Evolutionary conservation across 2,329 filamentous ascomycete species (phyloP), one percentile per base, ranked within the genome.

Genomic region (Exophiala oligosperma): DNA sequence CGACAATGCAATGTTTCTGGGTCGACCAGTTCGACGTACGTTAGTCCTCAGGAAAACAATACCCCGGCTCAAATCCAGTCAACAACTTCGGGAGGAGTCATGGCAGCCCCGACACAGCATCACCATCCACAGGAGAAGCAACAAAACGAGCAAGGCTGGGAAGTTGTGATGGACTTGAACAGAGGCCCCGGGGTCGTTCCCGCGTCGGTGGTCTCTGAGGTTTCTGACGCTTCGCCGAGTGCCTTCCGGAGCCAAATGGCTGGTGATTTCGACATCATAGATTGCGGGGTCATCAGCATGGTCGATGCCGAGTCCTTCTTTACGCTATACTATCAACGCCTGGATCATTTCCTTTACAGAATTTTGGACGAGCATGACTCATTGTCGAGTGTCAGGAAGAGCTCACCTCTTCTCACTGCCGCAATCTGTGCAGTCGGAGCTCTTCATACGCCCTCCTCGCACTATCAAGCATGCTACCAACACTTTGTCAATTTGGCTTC

Each of bases 341-440:
- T 84, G 55, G 80, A 82, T 61, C 75, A 78, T 54, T 76, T 79
- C 58, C 72, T 82, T 57, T 84, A 79, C 77, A 78, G 81, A 3
- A 80, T 81, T 29, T 76, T 79, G n/a, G 73, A 79, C n/a, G 76
- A 77, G 2, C 80, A 82, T 60, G 72, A 74, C 48, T 77, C 79
- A 7, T 70, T 84, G 2, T 77, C 78, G 0, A 79, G 77, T 9
- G 73, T 85, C 9, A 77, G 84, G 11, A 77, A 79, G 17, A 77
- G 76, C 26, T 85, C 83, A 2, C 76, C 81, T 0, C 73, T 84
- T 0, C 71, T 86, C 4, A 79, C 81, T 0, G 80, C 78, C 0
- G 79, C 80, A 0, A 80, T 84, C 17, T 74, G 83, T 2, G 82
- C 82, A 0, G 82, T 86, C 0, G 80, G 81, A 2, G 82, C 83